Evolutionary conservation across 495 filamentous ascomycete species (phyloP).

Genomic region (Daldinia vernicosa): DNA sequence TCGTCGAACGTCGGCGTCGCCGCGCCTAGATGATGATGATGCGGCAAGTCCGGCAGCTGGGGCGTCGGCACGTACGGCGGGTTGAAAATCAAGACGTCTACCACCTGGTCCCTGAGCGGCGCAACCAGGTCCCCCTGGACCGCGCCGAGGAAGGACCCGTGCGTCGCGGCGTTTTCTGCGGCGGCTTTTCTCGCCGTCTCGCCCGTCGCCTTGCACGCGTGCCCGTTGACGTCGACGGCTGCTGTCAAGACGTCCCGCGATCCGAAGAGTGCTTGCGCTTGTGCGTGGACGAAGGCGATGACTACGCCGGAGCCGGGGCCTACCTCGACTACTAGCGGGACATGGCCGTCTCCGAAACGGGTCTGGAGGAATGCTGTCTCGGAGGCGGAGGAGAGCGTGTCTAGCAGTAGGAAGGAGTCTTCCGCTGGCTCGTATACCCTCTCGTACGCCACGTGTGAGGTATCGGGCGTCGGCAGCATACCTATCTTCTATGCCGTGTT

Average conservation of each 20-base stretch:
- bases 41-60: constrained; percentile 60
- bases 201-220: constrained; percentile 75
- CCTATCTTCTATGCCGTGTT: constrained; percentile 3
- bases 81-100: constrained; percentile 94
- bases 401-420: constrained; percentile 93
- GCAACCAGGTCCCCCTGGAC: constrained; percentile 71
- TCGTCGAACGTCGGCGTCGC: constrained; percentile 62
- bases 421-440: constrained; percentile 93
- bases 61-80: constrained; percentile 93
- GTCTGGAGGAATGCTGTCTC: constrained; percentile 76
- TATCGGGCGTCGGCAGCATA: constrained; percentile 94
- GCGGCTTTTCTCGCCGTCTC: constrained; percentile 68
- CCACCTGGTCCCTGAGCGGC: constrained; percentile 61
- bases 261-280: constrained; percentile 77
- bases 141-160: constrained; percentile 64
- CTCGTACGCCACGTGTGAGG: constrained; percentile 85
- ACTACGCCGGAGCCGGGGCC: constrained; percentile 93
- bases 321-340: constrained; percentile 83
- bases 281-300: constrained; percentile 82
- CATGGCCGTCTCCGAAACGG: constrained; percentile 60
- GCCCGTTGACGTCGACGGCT: constrained; percentile 81
- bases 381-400: constrained; percentile 79
- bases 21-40: not conserved
- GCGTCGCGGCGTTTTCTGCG: constrained; percentile 46
- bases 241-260: constrained; percentile 72